A percentile compares a stretch with the other conserved stretches of the same genome.
These are phyloP conservation scores for Phoma herbarum DNA, from an alignment of 2,329 filamentous ascomycete species.

Conservation along the genomic window DNA sequence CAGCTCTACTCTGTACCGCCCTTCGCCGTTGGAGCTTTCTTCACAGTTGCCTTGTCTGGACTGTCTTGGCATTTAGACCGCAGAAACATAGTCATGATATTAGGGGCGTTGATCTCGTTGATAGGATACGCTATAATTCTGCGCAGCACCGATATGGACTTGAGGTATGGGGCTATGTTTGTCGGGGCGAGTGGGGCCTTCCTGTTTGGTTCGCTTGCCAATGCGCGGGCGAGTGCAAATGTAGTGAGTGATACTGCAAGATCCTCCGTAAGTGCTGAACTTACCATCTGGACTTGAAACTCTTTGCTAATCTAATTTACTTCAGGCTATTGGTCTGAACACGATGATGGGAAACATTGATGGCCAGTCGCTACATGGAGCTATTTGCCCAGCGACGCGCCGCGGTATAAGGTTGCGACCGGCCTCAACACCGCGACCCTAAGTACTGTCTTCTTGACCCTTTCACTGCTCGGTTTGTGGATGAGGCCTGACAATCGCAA, in stretches of 20 bases:
- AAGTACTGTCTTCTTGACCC: neutral
- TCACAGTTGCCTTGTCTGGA: neutral
- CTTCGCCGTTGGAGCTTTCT: neutral
- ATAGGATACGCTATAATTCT: neutral
- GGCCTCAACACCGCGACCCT: neutral
- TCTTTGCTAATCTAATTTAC: neutral
- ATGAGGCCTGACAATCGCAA: neutral
- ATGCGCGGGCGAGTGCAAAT: neutral
- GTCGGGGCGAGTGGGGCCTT: neutral
- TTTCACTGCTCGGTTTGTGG: neutral
- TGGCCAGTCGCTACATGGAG: neutral
- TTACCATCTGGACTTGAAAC: neutral
- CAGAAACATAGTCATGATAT: neutral
- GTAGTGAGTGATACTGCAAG: neutral
- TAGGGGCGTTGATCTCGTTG: neutral
- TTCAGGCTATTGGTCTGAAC: neutral
- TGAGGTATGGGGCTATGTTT: neutral
- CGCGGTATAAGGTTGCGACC: neutral
- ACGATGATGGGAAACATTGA: neutral
- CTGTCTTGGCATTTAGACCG: neutral
- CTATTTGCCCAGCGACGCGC: neutral
- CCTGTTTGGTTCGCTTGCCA: neutral
- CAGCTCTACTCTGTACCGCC: neutral
- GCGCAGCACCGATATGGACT: neutral
- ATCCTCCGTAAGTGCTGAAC: neutral